A percentile compares a stretch with the other conserved stretches of the same genome.
phyloP scores from a whole-genome alignment of 1,284 basidiomycete species.

The Boletus sp. region DNA sequence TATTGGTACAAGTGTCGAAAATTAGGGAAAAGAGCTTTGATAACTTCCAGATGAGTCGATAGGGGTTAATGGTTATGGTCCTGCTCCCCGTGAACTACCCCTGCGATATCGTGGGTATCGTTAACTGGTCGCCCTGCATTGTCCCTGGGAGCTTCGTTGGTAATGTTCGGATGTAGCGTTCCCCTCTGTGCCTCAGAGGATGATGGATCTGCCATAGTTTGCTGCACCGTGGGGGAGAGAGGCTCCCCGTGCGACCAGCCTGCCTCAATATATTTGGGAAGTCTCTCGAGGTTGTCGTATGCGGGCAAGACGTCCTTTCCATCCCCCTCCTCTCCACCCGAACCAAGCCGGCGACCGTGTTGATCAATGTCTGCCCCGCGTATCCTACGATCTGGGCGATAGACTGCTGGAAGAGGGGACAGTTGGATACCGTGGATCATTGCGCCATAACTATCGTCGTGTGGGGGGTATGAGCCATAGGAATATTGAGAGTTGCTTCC shows the following conservation, averaged over 20 bases:
- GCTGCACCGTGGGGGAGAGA: background rate
- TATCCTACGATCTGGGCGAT: slow-evolving; percentile 26
- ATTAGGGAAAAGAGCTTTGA: background rate
- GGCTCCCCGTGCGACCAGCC: slow-evolving; percentile 10
- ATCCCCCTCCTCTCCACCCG: slow-evolving; percentile 30
- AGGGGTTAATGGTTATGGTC: background rate
- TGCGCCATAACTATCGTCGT: slow-evolving; percentile 10
- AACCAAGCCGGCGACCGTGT: slow-evolving; percentile 41
- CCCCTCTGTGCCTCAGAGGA: slow-evolving; percentile 12
- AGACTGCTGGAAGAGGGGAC: slow-evolving; percentile 22
- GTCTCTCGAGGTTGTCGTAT: slow-evolving; percentile 47
- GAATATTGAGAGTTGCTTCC: background rate
- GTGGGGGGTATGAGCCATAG: slow-evolving; percentile 6
- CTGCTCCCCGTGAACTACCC: background rate
- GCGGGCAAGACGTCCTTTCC: slow-evolving; percentile 52
- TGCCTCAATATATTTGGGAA: slow-evolving; percentile 46
- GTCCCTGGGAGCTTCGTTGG: background rate
- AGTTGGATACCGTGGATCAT: slow-evolving; percentile 22
- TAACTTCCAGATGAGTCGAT: slow-evolving; percentile 9
- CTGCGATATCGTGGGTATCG: background rate
- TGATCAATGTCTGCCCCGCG: slow-evolving; percentile 43
- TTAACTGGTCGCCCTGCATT: background rate
- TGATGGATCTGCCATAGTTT: background rate
- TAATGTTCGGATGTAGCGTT: background rate
- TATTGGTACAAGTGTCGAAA: background rate